Conservation (phyloP, 352 stramenopile species). For the Albugo laibachii region DNA sequence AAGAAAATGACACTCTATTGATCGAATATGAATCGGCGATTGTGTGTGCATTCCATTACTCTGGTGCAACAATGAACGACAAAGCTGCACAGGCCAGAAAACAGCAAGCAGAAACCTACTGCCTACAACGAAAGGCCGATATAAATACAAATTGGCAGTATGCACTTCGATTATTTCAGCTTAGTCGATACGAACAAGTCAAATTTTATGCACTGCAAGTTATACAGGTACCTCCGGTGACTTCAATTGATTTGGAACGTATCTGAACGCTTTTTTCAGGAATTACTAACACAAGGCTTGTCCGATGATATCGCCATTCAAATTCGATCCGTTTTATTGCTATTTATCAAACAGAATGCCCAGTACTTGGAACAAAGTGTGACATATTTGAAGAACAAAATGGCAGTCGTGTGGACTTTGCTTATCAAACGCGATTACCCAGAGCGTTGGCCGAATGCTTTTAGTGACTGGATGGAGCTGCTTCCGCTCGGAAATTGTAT, state of each 20-base stretch:
- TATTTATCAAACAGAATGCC: conserved; percentile 41
- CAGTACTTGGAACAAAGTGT: conserved; percentile 31
- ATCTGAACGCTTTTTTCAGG: conserved; percentile 8
- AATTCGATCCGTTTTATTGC: conserved; percentile 30
- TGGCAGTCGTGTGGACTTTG: conserved; percentile 59
- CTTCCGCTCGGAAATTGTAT: conserved; percentile 48
- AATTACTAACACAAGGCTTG: conserved; percentile 20
- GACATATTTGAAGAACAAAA: conserved; percentile 73
- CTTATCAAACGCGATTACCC: conserved; percentile 82
- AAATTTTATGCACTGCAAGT: conserved; percentile 72
- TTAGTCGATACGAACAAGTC: conserved; percentile 42
- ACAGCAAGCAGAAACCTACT: conserved; percentile 49
- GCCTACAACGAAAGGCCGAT: conserved; percentile 27
- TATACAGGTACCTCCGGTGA: conserved; percentile 13
- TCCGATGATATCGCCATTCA: conserved; percentile 23
- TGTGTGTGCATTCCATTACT: conserved; percentile 65
- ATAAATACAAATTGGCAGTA: conserved; percentile 20
- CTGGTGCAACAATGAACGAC: conserved; percentile 23
- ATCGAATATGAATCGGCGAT: conserved; percentile 14
- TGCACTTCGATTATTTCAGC: conserved; percentile 52
- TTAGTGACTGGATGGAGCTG: conserved; percentile 62
- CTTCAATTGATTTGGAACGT: background rate
- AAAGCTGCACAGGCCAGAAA: conserved; percentile 36
- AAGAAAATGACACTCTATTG: too few relatives aligned
- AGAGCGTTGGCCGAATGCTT: conserved; percentile 64